Conservation (phyloP, 495 filamentous ascomycete genomes). For the Hyaloscypha variabilis region DNA sequence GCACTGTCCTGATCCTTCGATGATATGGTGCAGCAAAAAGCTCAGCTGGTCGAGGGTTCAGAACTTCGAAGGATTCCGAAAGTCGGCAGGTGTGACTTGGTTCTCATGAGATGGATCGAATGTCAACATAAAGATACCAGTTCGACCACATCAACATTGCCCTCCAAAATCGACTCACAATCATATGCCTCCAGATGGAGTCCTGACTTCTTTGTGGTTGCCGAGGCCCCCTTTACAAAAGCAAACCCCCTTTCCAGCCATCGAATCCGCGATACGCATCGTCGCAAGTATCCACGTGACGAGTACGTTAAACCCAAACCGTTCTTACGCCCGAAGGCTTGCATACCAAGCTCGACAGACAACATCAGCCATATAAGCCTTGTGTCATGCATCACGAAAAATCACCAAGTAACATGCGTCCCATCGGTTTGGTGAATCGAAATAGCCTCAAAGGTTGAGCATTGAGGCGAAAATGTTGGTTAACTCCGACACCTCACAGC, state of each 20-base stretch:
- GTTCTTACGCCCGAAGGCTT: constrained; percentile 19
- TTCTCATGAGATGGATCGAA: neutral
- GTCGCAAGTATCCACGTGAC: neutral
- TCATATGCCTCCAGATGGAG: neutral
- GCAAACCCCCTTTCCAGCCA: neutral
- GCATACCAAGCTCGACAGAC: constrained; percentile 9
- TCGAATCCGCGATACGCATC: neutral
- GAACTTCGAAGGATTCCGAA: neutral
- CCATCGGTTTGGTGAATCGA: constrained; percentile 8
- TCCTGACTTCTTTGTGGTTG: neutral
- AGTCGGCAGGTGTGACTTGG: neutral
- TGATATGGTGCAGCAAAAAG: neutral
- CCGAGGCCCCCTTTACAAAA: neutral
- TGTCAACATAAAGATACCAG: neutral
- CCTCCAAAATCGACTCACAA: neutral
- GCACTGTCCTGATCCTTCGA: neutral
- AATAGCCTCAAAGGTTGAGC: neutral
- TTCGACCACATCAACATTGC: neutral
- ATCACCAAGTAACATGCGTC: constrained; percentile 21
- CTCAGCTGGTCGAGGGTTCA: neutral
- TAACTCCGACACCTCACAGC: constrained; percentile 26
- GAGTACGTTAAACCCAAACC: neutral
- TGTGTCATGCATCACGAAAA: constrained; percentile 21
- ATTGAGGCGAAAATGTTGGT: constrained; percentile 16
- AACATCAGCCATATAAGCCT: constrained; percentile 23